Percentiles rank a stretch among this genome's conserved stretches.
Conservation (phyloP, 2,329 filamentous ascomycete species). For the Aspergillus novofumigatus region DNA sequence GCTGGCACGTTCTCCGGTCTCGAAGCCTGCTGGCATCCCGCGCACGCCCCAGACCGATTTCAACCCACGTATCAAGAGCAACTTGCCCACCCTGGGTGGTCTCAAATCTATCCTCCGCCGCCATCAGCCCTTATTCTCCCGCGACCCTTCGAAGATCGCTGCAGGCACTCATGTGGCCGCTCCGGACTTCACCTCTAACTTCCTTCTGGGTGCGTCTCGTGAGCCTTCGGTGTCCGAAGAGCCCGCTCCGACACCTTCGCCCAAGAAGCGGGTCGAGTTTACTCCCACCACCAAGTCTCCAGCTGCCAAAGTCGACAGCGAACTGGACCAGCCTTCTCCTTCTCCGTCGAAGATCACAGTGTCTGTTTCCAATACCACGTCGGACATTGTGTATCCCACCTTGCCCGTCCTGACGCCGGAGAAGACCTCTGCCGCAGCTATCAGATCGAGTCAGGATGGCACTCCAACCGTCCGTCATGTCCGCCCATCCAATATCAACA, state of each 20-base stretch:
- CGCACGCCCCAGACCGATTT: constrained; percentile 46
- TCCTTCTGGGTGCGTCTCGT: constrained; percentile 40
- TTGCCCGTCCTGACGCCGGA: constrained; percentile 38
- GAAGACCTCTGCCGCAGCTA: constrained; percentile 14
- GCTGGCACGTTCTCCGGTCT: constrained; percentile 48
- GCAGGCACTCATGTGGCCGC: constrained; percentile 52
- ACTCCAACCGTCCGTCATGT: constrained; percentile 41
- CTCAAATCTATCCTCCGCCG: constrained; percentile 62
- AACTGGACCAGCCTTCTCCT: constrained; percentile 35
- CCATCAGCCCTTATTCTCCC: constrained; percentile 55
- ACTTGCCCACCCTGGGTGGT: constrained; percentile 49
- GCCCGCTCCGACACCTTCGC: constrained; percentile 59
- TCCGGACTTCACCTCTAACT: constrained; percentile 45
- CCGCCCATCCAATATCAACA: constrained; percentile 27
- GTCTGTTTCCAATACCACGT: constrained; percentile 17
- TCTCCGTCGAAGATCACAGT: constrained; percentile 37
- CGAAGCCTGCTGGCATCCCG: constrained; percentile 45
- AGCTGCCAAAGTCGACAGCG: constrained; percentile 17
- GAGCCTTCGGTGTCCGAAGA: constrained; percentile 22
- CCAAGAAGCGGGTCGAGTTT: constrained; percentile 78
- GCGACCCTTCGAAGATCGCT: constrained; percentile 56
- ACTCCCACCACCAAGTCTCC: constrained; percentile 62
- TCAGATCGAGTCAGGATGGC: constrained; percentile 8
- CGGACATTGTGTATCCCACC: constrained; percentile 34
- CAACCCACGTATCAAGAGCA: constrained; percentile 40